Conservation (phyloP, 2,329 filamentous ascomycete genomes). For the Aspergillus melleus region DNA sequence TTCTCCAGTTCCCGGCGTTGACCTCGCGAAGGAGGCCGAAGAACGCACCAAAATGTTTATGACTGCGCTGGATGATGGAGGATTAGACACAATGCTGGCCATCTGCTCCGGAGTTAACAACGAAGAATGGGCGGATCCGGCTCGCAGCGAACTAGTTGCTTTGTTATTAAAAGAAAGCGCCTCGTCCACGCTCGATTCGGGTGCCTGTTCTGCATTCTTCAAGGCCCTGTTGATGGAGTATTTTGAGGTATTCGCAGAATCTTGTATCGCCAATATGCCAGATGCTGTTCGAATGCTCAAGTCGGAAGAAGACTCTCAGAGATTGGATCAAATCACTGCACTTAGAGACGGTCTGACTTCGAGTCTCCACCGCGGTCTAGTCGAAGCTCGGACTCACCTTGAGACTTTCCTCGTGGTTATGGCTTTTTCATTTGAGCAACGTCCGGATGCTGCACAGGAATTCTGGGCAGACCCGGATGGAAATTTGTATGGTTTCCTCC, state of each 20-base stretch:
- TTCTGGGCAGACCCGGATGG: slow-evolving; percentile 94
- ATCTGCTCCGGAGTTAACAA: slow-evolving; percentile 78
- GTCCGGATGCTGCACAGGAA: slow-evolving; percentile 77
- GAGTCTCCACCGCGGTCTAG: slow-evolving; percentile 39
- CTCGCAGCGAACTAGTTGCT: slow-evolving; percentile 76
- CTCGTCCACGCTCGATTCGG: slow-evolving; percentile 64
- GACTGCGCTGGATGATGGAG: slow-evolving; percentile 79
- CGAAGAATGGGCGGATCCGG: slow-evolving; percentile 83
- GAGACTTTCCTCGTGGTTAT: slow-evolving; percentile 92
- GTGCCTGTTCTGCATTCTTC: slow-evolving; percentile 71
- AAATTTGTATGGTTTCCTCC: slow-evolving; percentile 89
- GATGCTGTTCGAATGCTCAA: slow-evolving; percentile 85
- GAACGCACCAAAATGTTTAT: slow-evolving; percentile 72
- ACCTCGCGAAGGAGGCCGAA: slow-evolving; percentile 66
- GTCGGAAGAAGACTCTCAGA: slow-evolving; percentile 83
- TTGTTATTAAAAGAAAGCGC: slow-evolving; percentile 81
- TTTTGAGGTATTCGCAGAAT: slow-evolving; percentile 83
- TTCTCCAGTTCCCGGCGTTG: slow-evolving; percentile 59
- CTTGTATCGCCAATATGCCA: slow-evolving; percentile 92
- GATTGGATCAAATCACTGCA: slow-evolving; percentile 47
- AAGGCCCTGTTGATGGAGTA: slow-evolving; percentile 73
- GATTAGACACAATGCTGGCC: slow-evolving; percentile 87
- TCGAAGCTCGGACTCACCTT: slow-evolving; percentile 59
- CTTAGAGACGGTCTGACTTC: slow-evolving; percentile 45
- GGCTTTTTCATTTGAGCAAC: slow-evolving; percentile 84